Base-by-base conservation (phyloP, 2,329 filamentous ascomycete genomes). In the Alternaria viburni region DNA sequence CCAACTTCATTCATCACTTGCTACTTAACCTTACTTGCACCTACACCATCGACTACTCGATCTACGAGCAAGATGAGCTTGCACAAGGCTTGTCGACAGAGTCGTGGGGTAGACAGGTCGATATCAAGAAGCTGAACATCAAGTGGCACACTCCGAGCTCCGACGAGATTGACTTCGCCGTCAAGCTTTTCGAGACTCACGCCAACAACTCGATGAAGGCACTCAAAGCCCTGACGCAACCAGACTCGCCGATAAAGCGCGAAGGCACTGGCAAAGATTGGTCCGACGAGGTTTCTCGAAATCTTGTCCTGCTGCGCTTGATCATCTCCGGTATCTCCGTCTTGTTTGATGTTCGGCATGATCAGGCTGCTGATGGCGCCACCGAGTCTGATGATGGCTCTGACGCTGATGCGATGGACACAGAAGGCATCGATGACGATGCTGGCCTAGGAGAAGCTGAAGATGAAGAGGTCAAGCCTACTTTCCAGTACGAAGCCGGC, bases 231-330 rank as follows among this genome's bases (percentile, higher is more conserved):
- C 86, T 99, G n/a, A 96, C 93, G 75, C 90, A 92, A 65, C 90
- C 93, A 49, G 87, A 91, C 36, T 91, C 93, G 1, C 90, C 89
- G 3, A 90, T 98, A 57, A 96, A 93, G 79, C 88, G 95, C 60
- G 95, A 94, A 69, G 96, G 96, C 41, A 97, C 95, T 78, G 96
- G 97, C 71, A 99, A 98, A 80, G 95, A 97, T 73, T 99, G 96
- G 96, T 97, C 95, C 0, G 96, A 99, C 77, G 96, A 99, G 78
- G 91, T 98, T 26, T 95, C 93, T 2, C 86, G 96, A 59, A 93
- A 97, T 69, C 86, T 99, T 60, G 92, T 95, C 12, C 90, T 97
- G 55, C 85, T 99, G 13, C 87, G 95, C 28, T 86, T 99, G n/a
- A 89, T 97, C 47, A 89, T 97, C 25, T 96, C 95, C 4, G 96